Conservation (phyloP, 2,329 filamentous ascomycete species). For the Huntiella omanensis region DNA sequence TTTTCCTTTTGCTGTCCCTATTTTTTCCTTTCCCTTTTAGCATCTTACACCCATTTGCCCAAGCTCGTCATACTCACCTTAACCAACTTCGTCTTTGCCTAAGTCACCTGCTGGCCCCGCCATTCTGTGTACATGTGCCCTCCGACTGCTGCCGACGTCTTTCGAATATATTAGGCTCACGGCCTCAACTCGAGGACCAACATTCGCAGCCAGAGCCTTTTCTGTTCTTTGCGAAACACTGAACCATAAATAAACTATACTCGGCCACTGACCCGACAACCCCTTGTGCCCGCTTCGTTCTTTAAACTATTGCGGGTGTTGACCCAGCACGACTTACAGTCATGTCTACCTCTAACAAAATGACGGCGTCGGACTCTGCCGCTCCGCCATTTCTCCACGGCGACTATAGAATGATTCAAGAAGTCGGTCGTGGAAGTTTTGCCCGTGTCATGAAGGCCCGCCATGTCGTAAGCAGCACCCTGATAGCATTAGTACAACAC, state of each 20-base stretch:
- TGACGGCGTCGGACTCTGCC: slow-evolving; percentile 10
- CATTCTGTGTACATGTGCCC: slow-evolving; percentile 22
- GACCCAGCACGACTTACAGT: slow-evolving; percentile 3
- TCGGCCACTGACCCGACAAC: not conserved
- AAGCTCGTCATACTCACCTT: not conserved
- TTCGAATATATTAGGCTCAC: slow-evolving; percentile 21
- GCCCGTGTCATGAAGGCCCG: slow-evolving; percentile 11
- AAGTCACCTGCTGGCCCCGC: not conserved
- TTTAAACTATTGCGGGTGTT: not conserved
- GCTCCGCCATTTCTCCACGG: slow-evolving; percentile 8
- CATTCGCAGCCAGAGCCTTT: not conserved
- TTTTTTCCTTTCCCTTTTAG: too few species aligned
- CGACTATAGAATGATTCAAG: slow-evolving; percentile 7
- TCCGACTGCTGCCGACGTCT: slow-evolving; percentile 18
- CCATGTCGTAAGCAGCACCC: slow-evolving; percentile 4
- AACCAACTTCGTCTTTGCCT: not conserved
- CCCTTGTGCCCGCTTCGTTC: not conserved
- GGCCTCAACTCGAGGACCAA: slow-evolving; percentile 15
- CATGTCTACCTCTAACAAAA: slow-evolving; percentile 9
- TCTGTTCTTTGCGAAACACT: too few species aligned
- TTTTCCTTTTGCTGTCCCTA: too few species aligned
- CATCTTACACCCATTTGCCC: too few species aligned
- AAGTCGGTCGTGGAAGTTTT: slow-evolving; percentile 11
- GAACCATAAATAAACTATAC: not conserved
- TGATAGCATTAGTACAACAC: not conserved